phyloP scores from a whole-genome alignment of 176 grass and related monocot genomes.

The Lolium multiflorum region DNA sequence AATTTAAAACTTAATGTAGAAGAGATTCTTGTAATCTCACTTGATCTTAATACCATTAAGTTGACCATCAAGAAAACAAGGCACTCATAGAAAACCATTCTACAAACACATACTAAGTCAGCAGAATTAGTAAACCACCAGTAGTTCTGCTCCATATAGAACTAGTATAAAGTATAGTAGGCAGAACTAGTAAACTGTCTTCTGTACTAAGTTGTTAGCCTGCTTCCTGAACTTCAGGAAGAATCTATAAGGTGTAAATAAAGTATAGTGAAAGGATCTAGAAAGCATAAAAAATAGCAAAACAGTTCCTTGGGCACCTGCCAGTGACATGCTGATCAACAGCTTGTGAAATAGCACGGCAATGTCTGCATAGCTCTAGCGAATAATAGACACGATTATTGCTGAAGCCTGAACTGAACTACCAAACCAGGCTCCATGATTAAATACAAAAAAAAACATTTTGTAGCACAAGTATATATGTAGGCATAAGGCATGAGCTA shows the following conservation, averaged over 20 bases:
- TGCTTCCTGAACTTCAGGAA: conserved; percentile 5
- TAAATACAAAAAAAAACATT: not conserved
- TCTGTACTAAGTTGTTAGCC: not conserved
- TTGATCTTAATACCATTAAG: conserved; percentile 26
- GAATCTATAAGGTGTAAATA: not conserved
- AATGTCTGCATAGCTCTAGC: too few species aligned
- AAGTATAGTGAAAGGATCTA: conserved; percentile 4
- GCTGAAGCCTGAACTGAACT: not conserved
- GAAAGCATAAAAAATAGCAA: not conserved
- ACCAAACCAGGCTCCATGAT: not conserved
- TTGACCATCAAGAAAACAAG: not conserved
- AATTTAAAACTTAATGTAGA: not conserved
- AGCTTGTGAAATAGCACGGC: not conserved
- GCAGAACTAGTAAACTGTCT: too few species aligned
- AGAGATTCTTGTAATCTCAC: too few species aligned
- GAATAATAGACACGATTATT: too few species aligned
- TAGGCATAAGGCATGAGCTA: conserved; percentile 21
- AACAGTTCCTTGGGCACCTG: not conserved
- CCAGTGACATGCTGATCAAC: not conserved
- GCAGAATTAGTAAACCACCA: too few species aligned
- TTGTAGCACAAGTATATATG: not conserved
- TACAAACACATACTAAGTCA: not conserved
- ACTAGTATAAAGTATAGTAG: not conserved
- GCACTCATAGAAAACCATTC: not conserved
- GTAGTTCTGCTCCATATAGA: not conserved